A percentile compares a stretch with the other conserved stretches of the same genome.
These are phyloP conservation scores for Pseudogymnoascus sp. DNA, from an alignment of 2,329 filamentous ascomycete genomes.

Conservation along the genomic window DNA sequence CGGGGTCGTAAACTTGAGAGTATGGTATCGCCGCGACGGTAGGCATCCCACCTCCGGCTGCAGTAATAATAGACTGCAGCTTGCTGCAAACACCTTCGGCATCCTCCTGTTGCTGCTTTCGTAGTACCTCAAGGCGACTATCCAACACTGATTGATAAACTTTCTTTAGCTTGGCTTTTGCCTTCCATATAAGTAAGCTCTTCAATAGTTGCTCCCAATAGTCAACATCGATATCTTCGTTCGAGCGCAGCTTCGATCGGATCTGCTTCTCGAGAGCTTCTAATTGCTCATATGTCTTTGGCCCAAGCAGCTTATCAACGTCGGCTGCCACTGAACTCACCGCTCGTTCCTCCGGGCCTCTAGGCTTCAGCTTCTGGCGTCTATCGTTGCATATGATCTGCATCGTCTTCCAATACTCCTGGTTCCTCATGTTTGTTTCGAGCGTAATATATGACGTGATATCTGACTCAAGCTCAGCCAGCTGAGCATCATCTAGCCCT, in stretches of 20 bases:
- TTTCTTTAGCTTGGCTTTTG: constrained; percentile 72
- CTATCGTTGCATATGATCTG: constrained; percentile 75
- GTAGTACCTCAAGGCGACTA: constrained; percentile 58
- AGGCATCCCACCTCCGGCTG: constrained; percentile 19
- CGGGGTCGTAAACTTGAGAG: constrained; percentile 50
- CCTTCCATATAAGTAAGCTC: constrained; percentile 83
- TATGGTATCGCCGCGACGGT: constrained; percentile 22
- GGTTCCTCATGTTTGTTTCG: constrained; percentile 69
- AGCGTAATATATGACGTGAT: constrained; percentile 73
- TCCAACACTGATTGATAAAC: constrained; percentile 71
- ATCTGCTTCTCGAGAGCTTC: constrained; percentile 82
- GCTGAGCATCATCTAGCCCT: constrained; percentile 56
- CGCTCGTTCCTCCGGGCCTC: constrained; percentile 58
- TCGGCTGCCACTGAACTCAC: constrained; percentile 77
- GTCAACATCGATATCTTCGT: constrained; percentile 90
- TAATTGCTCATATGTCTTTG: constrained; percentile 82
- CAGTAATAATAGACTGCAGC: constrained; percentile 42
- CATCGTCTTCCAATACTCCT: constrained; percentile 89
- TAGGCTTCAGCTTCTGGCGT: constrained; percentile 55
- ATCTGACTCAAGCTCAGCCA: constrained; percentile 72
- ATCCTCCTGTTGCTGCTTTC: constrained; percentile 60
- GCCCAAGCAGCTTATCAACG: constrained; percentile 77
- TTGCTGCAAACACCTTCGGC: constrained; percentile 49
- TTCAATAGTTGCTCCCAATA: constrained; percentile 93
- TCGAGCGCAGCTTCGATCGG: constrained; percentile 72